Percentiles rank a stretch among this genome's conserved stretches.
Evolutionary conservation across 352 stramenopile species (phyloP).

Genomic region (Globisporangium parvum): DNA sequence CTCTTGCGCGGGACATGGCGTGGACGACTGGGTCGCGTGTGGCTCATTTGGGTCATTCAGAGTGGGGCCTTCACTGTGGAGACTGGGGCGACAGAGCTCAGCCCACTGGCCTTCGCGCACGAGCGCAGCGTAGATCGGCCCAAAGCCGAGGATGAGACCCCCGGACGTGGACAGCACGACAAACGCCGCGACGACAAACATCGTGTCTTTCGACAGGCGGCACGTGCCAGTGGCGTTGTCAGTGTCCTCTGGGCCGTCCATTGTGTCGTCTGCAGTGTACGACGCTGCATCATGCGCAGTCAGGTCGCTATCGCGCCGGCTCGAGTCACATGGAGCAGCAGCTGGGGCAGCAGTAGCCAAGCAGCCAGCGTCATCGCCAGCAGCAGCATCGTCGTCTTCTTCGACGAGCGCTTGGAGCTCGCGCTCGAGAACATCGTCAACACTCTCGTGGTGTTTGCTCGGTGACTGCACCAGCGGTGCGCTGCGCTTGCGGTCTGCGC

Average conservation of each 20-base stretch:
- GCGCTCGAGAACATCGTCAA: too few relatives aligned
- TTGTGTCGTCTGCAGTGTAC: not conserved
- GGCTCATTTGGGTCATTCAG: not conserved
- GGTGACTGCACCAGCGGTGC: too few relatives aligned
- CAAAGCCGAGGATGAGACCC: conserved; percentile 73
- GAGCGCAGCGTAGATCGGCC: conserved; percentile 64
- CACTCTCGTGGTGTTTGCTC: too few relatives aligned
- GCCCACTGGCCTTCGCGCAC: conserved; percentile 64
- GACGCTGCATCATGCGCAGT: too few relatives aligned
- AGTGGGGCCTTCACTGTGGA: not conserved
- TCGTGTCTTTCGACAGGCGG: conserved; percentile 47
- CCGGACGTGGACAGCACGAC: conserved; percentile 60
- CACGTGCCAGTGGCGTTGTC: conserved; percentile 7
- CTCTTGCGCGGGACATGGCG: conserved; percentile 53
- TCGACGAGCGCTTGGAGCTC: not conserved
- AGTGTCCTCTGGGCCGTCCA: not conserved
- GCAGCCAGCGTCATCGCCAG: not conserved
- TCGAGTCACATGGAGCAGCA: too few relatives aligned
- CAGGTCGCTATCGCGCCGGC: too few relatives aligned
- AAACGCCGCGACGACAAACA: conserved; percentile 55
- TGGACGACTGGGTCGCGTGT: not conserved
- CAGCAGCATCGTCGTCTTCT: not conserved
- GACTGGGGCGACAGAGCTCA: conserved; percentile 33
- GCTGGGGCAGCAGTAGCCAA: not conserved
- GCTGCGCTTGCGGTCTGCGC: not conserved